phyloP scores from a whole-genome alignment of 192 early-diverging fungal species.

The Paraglomus brasilianum region DNA sequence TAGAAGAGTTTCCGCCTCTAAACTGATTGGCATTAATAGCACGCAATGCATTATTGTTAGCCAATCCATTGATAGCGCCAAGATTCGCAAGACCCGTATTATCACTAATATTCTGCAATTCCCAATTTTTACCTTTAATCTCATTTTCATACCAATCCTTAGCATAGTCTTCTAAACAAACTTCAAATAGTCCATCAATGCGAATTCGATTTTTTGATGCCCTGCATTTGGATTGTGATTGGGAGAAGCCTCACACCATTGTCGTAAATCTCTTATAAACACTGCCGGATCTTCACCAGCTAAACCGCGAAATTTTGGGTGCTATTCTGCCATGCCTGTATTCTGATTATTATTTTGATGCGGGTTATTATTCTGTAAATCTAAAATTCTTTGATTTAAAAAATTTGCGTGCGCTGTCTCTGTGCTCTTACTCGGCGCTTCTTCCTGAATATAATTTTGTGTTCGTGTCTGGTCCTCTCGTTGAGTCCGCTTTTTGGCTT shows the following conservation, averaged over 20 bases:
- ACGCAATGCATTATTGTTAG: slow-evolving; percentile 14
- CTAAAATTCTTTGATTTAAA: no score
- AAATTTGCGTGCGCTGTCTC: no score
- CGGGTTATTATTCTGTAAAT: background rate
- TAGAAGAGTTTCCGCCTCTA: background rate
- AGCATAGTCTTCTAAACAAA: no score
- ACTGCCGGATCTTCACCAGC: background rate
- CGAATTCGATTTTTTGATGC: background rate
- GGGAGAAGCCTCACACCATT: no score
- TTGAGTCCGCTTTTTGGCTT: no score
- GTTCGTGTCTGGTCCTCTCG: no score
- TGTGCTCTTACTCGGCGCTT: no score
- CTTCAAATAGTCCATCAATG: background rate
- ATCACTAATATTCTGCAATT: slow-evolving; percentile 16
- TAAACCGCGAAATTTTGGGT: background rate
- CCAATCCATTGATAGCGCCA: no score
- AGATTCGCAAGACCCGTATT: slow-evolving; percentile 16
- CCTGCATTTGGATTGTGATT: background rate
- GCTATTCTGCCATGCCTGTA: slow-evolving; percentile 3
- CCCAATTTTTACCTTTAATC: slow-evolving; percentile 13
- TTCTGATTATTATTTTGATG: background rate
- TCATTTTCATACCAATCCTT: slow-evolving; percentile 9
- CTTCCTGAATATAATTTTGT: no score
- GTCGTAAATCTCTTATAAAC: background rate
- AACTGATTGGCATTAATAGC: slow-evolving; percentile 26